Evolutionary conservation across 1,284 basidiomycete genomes (phyloP).

Genomic region (Meripilus lineatus): DNA sequence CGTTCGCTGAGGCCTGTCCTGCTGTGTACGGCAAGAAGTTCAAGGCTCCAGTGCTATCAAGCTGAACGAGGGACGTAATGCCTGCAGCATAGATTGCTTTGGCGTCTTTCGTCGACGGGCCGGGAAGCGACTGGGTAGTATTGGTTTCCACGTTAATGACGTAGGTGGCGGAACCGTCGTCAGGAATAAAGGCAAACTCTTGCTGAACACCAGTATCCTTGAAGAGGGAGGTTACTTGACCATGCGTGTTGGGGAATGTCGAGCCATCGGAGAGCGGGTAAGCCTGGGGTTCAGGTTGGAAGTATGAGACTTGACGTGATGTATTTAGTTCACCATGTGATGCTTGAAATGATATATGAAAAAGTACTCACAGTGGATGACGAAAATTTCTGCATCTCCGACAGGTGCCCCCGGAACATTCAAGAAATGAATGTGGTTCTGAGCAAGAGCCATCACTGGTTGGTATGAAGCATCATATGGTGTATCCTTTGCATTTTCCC

Average conservation of each 20-base stretch:
- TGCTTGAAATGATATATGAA: conserved; percentile 3
- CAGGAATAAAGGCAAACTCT: conserved; percentile 81
- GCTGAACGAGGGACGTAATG: conserved; percentile 68
- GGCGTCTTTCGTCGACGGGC: conserved; percentile 64
- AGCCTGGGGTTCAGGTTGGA: conserved; percentile 71
- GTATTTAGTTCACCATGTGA: neutral
- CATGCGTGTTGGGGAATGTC: conserved; percentile 73
- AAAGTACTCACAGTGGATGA: conserved; percentile 75
- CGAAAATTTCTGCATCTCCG: conserved; percentile 75
- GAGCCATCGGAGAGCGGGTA: conserved; percentile 46
- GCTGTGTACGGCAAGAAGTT: conserved; percentile 64
- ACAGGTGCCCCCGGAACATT: conserved; percentile 61
- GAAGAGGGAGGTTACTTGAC: conserved; percentile 78
- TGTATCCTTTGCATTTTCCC: conserved; percentile 54
- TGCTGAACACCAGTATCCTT: conserved; percentile 60
- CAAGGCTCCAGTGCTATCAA: conserved; percentile 62
- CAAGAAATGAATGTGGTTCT: conserved; percentile 80
- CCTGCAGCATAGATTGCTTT: conserved; percentile 71
- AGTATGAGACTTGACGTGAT: conserved; percentile 58
- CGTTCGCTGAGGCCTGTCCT: conserved; percentile 39
- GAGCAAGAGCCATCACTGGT: conserved; percentile 73
- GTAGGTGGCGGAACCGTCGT: conserved; percentile 75
- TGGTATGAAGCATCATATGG: conserved; percentile 53
- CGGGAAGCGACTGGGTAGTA: conserved; percentile 67
- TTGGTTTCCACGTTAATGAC: conserved; percentile 80